These are phyloP conservation scores for Colletotrichum incanum DNA, from an alignment of 2,329 filamentous ascomycete species.

Conservation along the genomic window DNA sequence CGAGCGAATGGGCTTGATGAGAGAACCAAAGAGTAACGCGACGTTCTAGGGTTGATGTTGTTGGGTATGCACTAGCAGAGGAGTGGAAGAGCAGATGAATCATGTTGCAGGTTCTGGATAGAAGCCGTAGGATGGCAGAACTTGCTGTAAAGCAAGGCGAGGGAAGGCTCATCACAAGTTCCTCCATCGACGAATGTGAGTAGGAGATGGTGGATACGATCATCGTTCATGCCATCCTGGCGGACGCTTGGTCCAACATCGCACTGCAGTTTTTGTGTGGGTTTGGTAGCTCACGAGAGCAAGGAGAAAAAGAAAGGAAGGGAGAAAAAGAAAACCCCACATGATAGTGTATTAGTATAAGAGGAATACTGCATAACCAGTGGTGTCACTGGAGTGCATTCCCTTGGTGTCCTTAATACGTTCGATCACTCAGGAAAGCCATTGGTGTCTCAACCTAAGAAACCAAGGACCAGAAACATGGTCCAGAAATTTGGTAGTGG, in stretches of 20 bases:
- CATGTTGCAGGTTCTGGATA: fast-evolving
- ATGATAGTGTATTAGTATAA: too few relatives aligned
- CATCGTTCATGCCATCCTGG: not conserved
- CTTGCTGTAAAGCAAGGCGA: not conserved
- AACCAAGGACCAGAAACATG: not conserved
- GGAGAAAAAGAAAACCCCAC: too few relatives aligned
- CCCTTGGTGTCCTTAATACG: too few relatives aligned
- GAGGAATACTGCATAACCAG: too few relatives aligned
- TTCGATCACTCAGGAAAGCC: too few relatives aligned
- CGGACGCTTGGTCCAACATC: not conserved
- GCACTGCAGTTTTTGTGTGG: not conserved
- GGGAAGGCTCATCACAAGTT: not conserved
- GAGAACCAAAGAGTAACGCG: too few relatives aligned
- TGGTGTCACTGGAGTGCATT: too few relatives aligned
- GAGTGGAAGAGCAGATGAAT: not conserved
- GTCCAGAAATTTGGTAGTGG: too few relatives aligned
- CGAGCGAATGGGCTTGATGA: not conserved
- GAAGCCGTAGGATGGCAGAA: not conserved
- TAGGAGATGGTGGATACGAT: not conserved
- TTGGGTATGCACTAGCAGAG: not conserved
- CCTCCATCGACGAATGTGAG: not conserved
- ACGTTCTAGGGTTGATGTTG: not conserved
- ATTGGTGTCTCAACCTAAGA: too few relatives aligned
- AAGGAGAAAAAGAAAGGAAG: too few relatives aligned
- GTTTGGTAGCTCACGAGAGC: not conserved